A percentile compares a stretch with the other conserved stretches of the same genome.
Evolutionary conservation across 306 rosid species (phyloP).

Genomic region (Datisca glomerata): DNA sequence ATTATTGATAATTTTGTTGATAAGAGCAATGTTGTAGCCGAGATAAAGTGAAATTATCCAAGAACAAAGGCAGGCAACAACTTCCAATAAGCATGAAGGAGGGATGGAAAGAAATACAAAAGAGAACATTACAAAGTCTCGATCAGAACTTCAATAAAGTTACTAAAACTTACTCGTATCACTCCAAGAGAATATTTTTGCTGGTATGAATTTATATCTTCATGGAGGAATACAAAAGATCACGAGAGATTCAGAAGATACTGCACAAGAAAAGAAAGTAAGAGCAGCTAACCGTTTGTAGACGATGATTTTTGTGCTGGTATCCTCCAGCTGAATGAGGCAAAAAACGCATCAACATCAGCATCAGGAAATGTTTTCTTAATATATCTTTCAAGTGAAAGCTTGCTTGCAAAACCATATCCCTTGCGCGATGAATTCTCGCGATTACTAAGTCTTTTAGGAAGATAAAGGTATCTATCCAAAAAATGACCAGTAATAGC

Average conservation of each 20-base stretch:
- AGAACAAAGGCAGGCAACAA: no score
- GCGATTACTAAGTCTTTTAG: slow-evolving; percentile 17
- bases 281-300: slow-evolving; percentile 26
- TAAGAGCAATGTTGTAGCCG: no score
- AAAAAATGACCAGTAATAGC: slow-evolving; percentile 35
- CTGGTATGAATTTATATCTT: no score
- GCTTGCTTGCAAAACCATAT: slow-evolving; percentile 57
- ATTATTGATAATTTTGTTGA: no score
- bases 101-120: no score
- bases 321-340: slow-evolving; percentile 70
- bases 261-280: not conserved
- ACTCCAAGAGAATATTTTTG: no score
- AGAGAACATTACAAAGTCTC: no score
- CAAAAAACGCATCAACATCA: slow-evolving; percentile 38
- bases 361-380: slow-evolving; percentile 27
- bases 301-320: slow-evolving; percentile 31
- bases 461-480: slow-evolving; percentile 75
- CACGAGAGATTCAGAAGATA: not conserved
- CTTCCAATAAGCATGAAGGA: no score
- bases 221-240: not conserved
- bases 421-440: slow-evolving; percentile 14
- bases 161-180: no score
- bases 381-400: slow-evolving; percentile 50
- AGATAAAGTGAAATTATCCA: no score
- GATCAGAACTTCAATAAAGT: no score